Conservation (phyloP, 2,329 filamentous ascomycete genomes). For the Madurella fahalii region DNA sequence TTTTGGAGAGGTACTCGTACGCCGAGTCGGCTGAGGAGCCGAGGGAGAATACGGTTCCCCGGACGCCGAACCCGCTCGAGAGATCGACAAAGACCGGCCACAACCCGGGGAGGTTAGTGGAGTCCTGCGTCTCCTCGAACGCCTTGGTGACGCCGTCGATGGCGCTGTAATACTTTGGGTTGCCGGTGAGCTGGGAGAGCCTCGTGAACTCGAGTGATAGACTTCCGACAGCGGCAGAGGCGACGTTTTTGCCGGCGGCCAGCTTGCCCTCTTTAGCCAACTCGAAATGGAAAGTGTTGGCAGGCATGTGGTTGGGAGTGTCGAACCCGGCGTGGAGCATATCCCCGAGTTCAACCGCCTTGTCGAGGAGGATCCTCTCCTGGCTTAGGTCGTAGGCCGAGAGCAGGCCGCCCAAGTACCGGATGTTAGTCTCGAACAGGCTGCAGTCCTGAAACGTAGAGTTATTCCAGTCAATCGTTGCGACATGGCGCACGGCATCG, state of each 20-base stretch:
- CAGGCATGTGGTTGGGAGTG: slow-evolving; percentile 50
- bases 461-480: slow-evolving; percentile 52
- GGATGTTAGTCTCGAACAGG: slow-evolving; percentile 60
- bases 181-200: slow-evolving; percentile 66
- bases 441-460: slow-evolving; percentile 46
- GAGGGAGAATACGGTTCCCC: slow-evolving; percentile 39
- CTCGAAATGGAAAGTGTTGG: slow-evolving; percentile 43
- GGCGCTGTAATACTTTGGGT: slow-evolving; percentile 66
- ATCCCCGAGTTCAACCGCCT: slow-evolving; percentile 51
- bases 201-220: slow-evolving; percentile 72
- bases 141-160: slow-evolving; percentile 69
- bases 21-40: slow-evolving; percentile 46
- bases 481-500: slow-evolving; percentile 46
- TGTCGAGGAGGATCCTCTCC: slow-evolving; percentile 44
- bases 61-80: slow-evolving; percentile 45
- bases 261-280: slow-evolving; percentile 38
- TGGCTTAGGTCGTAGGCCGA: slow-evolving; percentile 50
- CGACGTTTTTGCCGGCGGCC: slow-evolving; percentile 34
- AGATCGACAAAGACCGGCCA: slow-evolving; percentile 66
- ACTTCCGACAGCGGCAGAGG: slow-evolving; percentile 53
- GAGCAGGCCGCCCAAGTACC: slow-evolving; percentile 50
- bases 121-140: slow-evolving; percentile 60
- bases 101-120: slow-evolving; percentile 65
- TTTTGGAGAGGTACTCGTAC: slow-evolving; percentile 60
- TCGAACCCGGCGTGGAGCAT: slow-evolving; percentile 52